Base-by-base conservation (phyloP, 1,139 yeast species). In the Geotrichum cucujoidarum region DNA sequence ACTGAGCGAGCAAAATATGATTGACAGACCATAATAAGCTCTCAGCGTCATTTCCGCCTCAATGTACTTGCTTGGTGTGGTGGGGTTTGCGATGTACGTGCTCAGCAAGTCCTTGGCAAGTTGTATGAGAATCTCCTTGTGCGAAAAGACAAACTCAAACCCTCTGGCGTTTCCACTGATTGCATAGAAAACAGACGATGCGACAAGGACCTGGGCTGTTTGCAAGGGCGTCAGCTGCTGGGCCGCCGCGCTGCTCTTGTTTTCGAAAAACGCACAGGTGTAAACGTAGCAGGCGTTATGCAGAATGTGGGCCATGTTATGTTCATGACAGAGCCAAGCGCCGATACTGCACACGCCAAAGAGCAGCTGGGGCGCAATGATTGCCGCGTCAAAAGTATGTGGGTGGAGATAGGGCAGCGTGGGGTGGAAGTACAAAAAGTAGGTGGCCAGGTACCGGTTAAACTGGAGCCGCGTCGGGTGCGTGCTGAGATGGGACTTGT, bases 301-400 rank as follows among this genome's bases (percentile, higher is more conserved):
- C 30, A 63, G 52, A 5, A 57, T 50, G n/a, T 54, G 52, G 18
- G 69, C 66, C 53, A 59, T 57, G 36, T 57, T 55, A 18, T 52
- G 54, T 43, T 64, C 68, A 30, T 56, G 60, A 45, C 65, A 58
- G 13, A 64, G 51, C 20, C 57, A 53, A 0, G 70, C 69, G 4
- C 70, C 70, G 31, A 67, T 54, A 2, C 69, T 58, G 50, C 69
- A 62, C 13, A 65, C 60, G 2, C 69, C 61, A 30, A 64, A 60
- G 21, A 67, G 51, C 18, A 67, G 54, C 10, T 66, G 60, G 4
- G 67, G 68, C 8, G 68, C 60, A 2, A 60, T 58, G 2, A 57
- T 54, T 10, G 55, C 55, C 1, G 67, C 66, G 39, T 41, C 46
- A 32, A 67, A 66, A 2, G 68, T 57, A 24, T 63, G 65, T 3